Conservation (phyloP, 768 basidiomycete genomes). For the Russula emetica region DNA sequence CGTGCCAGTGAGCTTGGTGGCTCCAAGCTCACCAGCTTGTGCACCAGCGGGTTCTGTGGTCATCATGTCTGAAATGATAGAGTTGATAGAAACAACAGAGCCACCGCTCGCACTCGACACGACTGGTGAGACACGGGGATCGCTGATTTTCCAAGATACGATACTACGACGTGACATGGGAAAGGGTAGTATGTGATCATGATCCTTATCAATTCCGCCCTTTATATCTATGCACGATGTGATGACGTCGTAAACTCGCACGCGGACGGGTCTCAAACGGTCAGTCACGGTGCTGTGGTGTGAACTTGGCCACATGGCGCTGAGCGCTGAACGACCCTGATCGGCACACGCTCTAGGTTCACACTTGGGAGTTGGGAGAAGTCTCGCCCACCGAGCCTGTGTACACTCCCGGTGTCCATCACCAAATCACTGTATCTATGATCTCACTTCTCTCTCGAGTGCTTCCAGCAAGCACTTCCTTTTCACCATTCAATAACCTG, state of each 20-base stretch:
- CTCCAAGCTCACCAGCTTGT: background rate
- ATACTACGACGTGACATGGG: background rate
- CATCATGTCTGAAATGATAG: background rate
- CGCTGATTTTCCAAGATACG: background rate
- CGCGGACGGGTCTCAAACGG: no score
- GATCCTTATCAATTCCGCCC: background rate
- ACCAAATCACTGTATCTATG: no score
- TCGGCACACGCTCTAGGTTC: no score
- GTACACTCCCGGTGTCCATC: no score
- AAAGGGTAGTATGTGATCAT: background rate
- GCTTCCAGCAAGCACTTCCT: no score
- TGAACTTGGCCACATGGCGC: no score
- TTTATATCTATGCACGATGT: background rate
- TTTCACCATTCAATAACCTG: no score
- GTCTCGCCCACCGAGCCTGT: no score
- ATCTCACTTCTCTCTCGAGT: no score
- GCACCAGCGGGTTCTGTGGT: background rate
- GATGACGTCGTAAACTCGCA: background rate
- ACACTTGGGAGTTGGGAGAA: no score
- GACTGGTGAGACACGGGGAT: background rate
- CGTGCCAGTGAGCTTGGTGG: background rate
- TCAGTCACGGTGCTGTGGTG: no score
- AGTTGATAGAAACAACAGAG: constrained; percentile 12
- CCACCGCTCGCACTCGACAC: background rate
- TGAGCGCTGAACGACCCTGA: background rate